Percentiles rank a stretch among this genome's conserved stretches.
phyloP scores from a whole-genome alignment of 768 basidiomycete genomes.

The Leccinum incarnatum region DNA sequence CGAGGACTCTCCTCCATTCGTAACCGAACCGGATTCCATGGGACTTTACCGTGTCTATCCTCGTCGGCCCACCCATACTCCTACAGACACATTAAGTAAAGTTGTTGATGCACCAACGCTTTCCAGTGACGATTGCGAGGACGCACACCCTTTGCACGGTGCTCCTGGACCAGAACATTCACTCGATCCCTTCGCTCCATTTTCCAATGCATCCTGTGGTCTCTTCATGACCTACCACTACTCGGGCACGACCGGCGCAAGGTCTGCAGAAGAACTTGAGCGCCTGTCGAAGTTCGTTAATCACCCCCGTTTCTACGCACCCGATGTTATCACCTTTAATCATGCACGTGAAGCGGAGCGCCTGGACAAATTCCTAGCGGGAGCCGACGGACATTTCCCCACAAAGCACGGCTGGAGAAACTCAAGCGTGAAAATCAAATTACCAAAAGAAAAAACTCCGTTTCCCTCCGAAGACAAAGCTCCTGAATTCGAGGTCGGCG shows the following conservation, averaged over 20 bases:
- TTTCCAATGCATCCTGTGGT: neutral
- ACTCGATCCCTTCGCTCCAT: neutral
- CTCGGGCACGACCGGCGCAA: constrained; percentile 20
- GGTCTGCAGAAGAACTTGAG: constrained; percentile 27
- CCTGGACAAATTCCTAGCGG: neutral
- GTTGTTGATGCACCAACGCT: neutral
- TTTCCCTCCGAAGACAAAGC: neutral
- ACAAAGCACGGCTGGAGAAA: constrained; percentile 3
- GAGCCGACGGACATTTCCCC: neutral
- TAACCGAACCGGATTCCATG: neutral
- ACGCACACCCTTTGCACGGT: neutral
- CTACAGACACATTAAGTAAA: too few relatives aligned
- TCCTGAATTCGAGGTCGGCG: neutral
- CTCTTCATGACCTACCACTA: constrained; percentile 33
- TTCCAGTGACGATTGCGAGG: neutral
- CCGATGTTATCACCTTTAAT: too few relatives aligned
- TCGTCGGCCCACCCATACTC: too few relatives aligned
- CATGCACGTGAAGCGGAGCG: neutral
- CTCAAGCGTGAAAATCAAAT: neutral
- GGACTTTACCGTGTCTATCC: neutral
- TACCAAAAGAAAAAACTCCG: constrained; percentile 1
- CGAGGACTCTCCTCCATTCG: neutral
- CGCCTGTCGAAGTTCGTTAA: constrained; percentile 25
- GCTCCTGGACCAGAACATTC: neutral
- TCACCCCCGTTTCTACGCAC: constrained; percentile 17